phyloP scores from a whole-genome alignment of 257 asterid species.

The Capsicum pubescens region DNA sequence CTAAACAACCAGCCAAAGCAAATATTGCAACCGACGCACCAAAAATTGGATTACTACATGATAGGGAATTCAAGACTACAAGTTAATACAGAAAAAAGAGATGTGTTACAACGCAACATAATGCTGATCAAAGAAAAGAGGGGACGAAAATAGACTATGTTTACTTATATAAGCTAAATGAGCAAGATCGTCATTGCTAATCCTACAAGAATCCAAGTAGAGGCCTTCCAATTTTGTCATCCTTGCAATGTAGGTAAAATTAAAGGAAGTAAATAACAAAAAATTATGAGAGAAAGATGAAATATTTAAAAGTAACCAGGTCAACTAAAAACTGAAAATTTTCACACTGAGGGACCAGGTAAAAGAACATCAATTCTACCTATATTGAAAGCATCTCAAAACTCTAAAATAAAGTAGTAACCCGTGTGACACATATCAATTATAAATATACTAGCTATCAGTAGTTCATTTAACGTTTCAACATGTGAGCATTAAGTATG shows the following conservation, averaged over 20 bases:
- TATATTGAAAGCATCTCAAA: neutral
- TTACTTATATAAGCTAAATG: slow-evolving; percentile 29
- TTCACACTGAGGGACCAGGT: neutral
- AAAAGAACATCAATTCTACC: neutral
- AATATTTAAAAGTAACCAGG: neutral
- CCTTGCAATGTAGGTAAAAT: slow-evolving; percentile 10
- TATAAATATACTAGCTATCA: neutral
- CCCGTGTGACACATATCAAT: neutral
- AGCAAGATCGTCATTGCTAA: slow-evolving; percentile 27
- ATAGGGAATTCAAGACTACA: neutral
- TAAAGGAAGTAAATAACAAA: neutral
- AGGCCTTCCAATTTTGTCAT: slow-evolving; percentile 29
- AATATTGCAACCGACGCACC: neutral
- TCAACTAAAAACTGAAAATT: neutral
- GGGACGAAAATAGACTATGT: neutral
- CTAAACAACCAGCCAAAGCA: neutral
- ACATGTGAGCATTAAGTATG: neutral
- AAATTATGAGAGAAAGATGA: neutral
- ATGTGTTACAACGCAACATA: neutral
- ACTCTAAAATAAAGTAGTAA: neutral
- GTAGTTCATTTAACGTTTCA: neutral
- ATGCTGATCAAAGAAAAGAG: neutral
- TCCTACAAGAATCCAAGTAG: slow-evolving; percentile 33
- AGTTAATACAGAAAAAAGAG: neutral
- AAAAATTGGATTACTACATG: neutral